A percentile compares a stretch with the other conserved stretches of the same genome.
Evolutionary conservation across 2,329 filamentous ascomycete species (phyloP).

Genomic region (Talaromyces sp.): DNA sequence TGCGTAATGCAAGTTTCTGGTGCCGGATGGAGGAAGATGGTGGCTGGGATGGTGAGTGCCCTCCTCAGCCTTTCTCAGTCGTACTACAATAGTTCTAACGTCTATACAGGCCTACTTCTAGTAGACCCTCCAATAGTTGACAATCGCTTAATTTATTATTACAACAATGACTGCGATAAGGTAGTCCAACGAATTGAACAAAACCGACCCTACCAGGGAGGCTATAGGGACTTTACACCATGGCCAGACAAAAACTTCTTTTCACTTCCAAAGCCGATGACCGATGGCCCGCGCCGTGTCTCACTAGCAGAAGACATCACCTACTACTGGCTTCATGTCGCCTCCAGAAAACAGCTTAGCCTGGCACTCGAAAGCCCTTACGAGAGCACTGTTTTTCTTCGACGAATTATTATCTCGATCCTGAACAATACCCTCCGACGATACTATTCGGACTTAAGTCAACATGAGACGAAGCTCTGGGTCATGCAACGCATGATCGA

Average conservation of each 20-base stretch:
- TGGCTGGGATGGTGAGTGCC: not conserved
- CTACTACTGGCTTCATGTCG: not conserved
- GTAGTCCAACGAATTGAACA: not conserved
- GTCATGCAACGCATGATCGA: constrained; percentile 3
- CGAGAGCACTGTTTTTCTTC: constrained; percentile 1
- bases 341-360: not conserved
- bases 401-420: not conserved
- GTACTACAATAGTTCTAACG: not conserved
- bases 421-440: not conserved
- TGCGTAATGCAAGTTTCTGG: constrained; percentile 1
- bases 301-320: not conserved
- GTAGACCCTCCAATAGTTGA: not conserved
- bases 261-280: not conserved
- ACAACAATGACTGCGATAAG: not conserved
- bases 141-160: not conserved
- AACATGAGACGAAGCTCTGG: constrained; percentile 2
- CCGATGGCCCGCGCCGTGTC: not conserved
- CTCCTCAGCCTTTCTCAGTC: not conserved
- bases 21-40: not conserved
- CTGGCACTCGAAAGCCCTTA: not conserved
- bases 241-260: not conserved
- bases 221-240: constrained; percentile 1
- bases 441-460: not conserved
- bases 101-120: not conserved
- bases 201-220: not conserved